Base-by-base conservation (phyloP, 352 stramenopile species). In the Detonula confervacea region DNA sequence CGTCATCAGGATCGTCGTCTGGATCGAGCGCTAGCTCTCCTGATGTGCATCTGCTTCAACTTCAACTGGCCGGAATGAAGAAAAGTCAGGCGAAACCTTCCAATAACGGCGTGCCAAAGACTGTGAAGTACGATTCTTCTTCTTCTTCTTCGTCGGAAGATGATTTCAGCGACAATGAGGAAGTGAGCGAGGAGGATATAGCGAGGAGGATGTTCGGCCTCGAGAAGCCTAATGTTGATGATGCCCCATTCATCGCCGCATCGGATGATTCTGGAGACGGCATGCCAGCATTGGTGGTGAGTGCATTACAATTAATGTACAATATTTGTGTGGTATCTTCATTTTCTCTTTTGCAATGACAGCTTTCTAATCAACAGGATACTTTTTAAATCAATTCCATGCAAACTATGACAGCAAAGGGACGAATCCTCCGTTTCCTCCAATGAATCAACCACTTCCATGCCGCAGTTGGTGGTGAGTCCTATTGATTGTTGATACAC, bases 371-470 rank as follows among this genome's bases (percentile, higher is more conserved):
- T 6, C 27, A 18, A 61, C 14, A 30, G 7, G 11, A 61, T 29
- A 61, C 18, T 9, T 39, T 61, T 9, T 30, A 16, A 42, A 20
- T n/a, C 5, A 20, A 18, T 51, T 51, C 2, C 42, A 51, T 51
- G 42, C 7, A 4, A 51, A 9, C 5, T 4, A 9, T 51, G 7
- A 51, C 42, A 66, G 57, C 57, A 66, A 66, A 9, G 57, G 12
- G 57, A 66, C 22, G 57, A 66, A 24, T 66, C 57, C 27, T 66
- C 57, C 18, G 25, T 57, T 22, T 66, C 57, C 5, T 66, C 57
- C 3, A 24, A 24, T 44, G 57, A 59, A 25, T 66, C 57, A 14
- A 20, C 27, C 57, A 66, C 27, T 20, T 66, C 57, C 35, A 66
- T 66, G 24, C 57, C 57, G 14, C 2, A 42, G 22, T 46, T 66